Evolutionary conservation across 768 basidiomycete genomes (phyloP).

Genomic region (Suillus fuscotomentosus): DNA sequence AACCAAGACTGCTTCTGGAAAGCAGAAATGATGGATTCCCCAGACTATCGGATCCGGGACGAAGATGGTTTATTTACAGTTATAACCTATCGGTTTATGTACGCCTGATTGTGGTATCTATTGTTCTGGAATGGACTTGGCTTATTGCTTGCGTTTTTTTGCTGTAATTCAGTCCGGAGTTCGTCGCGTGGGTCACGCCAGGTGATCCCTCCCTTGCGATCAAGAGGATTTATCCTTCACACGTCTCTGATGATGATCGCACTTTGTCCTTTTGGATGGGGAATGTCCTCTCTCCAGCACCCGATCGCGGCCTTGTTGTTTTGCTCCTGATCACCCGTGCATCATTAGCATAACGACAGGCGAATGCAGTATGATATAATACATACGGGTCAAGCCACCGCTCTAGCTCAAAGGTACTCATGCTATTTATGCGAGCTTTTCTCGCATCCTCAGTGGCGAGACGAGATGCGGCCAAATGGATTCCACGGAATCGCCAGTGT

Average conservation of each 20-base stretch:
- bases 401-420: background rate
- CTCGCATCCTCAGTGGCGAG: background rate
- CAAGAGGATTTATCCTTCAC: background rate
- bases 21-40: slow-evolving; percentile 21
- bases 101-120: background rate
- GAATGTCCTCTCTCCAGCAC: background rate
- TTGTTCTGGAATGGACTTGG: background rate
- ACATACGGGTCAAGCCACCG: background rate
- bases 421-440: background rate
- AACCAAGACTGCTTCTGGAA: slow-evolving; percentile 31
- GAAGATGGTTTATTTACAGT: background rate
- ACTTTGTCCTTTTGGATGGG: background rate
- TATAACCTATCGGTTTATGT: background rate
- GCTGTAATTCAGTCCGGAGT: background rate
- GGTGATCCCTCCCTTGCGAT: background rate
- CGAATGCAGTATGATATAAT: background rate
- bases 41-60: background rate
- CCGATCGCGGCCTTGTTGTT: background rate
- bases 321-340: background rate
- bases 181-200: background rate
- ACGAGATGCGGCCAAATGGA: background rate
- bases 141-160: background rate
- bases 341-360: background rate
- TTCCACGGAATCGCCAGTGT: background rate
- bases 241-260: background rate